Base-by-base conservation (phyloP, 306 rosid species). In the Corylus heterophylla region DNA sequence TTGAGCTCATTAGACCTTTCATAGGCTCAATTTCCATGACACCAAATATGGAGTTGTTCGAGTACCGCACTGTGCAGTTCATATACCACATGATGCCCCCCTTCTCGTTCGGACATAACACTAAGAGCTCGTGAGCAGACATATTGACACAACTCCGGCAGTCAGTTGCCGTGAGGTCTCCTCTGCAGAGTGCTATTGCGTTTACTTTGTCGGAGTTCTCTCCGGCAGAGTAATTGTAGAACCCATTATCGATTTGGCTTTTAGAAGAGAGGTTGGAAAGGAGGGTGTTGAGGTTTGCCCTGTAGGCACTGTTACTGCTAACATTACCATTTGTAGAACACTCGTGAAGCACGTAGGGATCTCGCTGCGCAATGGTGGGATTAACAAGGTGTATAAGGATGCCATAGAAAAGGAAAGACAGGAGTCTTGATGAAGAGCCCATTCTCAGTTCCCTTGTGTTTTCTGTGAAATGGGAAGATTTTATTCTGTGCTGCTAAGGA, bases 181-280 rank as follows among this genome's bases (percentile, higher is more conserved):
- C 90, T 78, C 92, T 71, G 55, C 96, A 91, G 45, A 85, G 75
- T 0, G 76, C 90, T 1, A 80, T 79, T 4, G 89, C 90, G 5
- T 80, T 71, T 1, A 84, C 90, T 69, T 18, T 50, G 74, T 84
- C 76, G 31, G 85, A 52, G 83, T 58, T 59, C 76, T 82, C 47
- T 29, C 91, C 68, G 4, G 4, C 42, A 17, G 81, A 69, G 13
- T 72, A 54, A 48, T 74, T 70, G 79, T 61, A 67, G 44, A 78
- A 85, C 37, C 76, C 77, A 29, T 75, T 17, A 51, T 45, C 7
- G 62, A 13, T 27, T 25, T n/a, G 67, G 48, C 44, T 22, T n/a
- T 35, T 58, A n/a, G 73, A 44, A 9, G 68, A 20, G 17, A 85
- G 73, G 50, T 86, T 63, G 78, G 83, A 63, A 71, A 85, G 79